These are phyloP conservation scores for Trichoderma parareesei DNA, from an alignment of 495 filamentous ascomycete genomes.

Conservation along the genomic window DNA sequence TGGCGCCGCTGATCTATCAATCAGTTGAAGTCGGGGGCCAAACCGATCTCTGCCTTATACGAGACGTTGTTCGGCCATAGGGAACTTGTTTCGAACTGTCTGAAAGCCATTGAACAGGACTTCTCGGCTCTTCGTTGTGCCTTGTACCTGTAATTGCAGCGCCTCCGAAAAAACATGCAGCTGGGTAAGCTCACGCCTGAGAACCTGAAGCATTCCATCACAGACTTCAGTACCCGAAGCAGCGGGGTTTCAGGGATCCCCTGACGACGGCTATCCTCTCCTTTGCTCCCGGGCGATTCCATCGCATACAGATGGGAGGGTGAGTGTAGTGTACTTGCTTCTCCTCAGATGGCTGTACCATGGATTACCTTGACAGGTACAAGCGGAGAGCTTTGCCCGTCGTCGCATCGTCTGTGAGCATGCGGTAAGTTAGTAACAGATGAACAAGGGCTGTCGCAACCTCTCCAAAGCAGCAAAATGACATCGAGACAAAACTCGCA, in stretches of 20 bases:
- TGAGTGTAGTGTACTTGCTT: conserved; percentile 3
- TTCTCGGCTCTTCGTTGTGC: too few species aligned
- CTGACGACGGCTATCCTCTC: background rate
- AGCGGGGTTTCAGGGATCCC: background rate
- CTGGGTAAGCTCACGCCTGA: too few species aligned
- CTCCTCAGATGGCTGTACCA: background rate
- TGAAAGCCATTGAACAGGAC: background rate
- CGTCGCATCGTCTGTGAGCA: background rate
- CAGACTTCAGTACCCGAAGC: too few species aligned
- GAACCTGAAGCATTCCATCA: too few species aligned
- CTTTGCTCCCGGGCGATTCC: background rate
- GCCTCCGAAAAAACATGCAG: too few species aligned
- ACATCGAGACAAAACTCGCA: background rate
- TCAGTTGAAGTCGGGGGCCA: background rate
- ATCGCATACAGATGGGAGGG: background rate
- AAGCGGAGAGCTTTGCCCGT: background rate
- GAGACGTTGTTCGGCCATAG: background rate
- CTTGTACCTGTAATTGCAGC: too few species aligned
- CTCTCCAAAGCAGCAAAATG: background rate
- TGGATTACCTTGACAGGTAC: background rate
- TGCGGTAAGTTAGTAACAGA: background rate
- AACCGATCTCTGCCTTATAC: background rate
- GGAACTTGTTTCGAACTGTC: too few species aligned
- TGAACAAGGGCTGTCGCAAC: background rate
- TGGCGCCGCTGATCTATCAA: background rate